Conservation (phyloP, 2,329 filamentous ascomycete genomes). For the Tothia fuscella region DNA sequence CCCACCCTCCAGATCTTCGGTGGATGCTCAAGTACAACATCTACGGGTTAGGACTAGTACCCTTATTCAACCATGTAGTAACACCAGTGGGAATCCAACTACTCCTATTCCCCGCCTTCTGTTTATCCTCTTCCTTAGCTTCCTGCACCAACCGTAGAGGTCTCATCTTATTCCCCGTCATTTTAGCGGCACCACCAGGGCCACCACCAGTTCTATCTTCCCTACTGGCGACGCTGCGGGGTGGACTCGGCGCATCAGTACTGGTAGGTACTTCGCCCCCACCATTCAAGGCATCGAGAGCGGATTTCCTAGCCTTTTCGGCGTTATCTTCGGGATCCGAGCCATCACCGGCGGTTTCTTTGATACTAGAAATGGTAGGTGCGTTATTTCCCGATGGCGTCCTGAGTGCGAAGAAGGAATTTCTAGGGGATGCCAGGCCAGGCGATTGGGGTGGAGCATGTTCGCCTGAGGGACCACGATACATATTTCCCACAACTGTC, state of each 20-base stretch:
- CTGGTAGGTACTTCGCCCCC: slow-evolving; percentile 10
- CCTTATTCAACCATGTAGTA: slow-evolving; percentile 32
- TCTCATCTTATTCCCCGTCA: slow-evolving; percentile 57
- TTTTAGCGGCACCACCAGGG: slow-evolving; percentile 19
- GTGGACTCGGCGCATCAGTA: slow-evolving; percentile 33
- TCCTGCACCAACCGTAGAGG: slow-evolving; percentile 82
- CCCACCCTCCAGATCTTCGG: no score
- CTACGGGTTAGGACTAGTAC: slow-evolving; percentile 10
- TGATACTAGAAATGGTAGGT: slow-evolving; percentile 24
- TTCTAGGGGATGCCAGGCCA: slow-evolving; percentile 24
- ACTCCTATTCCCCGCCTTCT: slow-evolving; percentile 32
- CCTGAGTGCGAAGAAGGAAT: slow-evolving; percentile 34
- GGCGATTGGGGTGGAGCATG: slow-evolving; percentile 50
- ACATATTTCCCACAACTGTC: slow-evolving; percentile 78
- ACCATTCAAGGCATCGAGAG: slow-evolving; percentile 11
- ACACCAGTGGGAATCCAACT: slow-evolving; percentile 28
- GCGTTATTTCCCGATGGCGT: slow-evolving; percentile 34
- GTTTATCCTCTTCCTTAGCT: slow-evolving; percentile 26
- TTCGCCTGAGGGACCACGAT: slow-evolving; percentile 46
- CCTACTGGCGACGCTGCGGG: slow-evolving; percentile 41
- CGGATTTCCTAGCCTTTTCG: slow-evolving; percentile 1
- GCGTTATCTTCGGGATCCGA: slow-evolving; percentile 2
- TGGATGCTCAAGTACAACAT: no score
- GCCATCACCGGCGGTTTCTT: slow-evolving; percentile 14
- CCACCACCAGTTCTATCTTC: slow-evolving; percentile 17